Conservation (phyloP, 2,329 filamentous ascomycete species). For the Trichoderma pleuroti region DNA sequence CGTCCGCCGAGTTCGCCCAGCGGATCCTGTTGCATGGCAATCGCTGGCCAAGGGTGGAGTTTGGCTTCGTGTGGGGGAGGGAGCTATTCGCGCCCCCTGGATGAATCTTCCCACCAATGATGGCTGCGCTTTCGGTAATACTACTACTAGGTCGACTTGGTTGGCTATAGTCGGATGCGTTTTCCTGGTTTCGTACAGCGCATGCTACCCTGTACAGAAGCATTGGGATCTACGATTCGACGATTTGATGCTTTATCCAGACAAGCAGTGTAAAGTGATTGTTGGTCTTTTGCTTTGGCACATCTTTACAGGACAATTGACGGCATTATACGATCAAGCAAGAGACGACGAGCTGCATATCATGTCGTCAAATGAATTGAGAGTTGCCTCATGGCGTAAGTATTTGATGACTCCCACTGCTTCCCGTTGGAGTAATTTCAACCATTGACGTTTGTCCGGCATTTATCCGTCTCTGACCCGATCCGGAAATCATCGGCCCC, state of each 20-base stretch:
- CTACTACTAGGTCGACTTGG: background rate
- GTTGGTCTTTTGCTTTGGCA: background rate
- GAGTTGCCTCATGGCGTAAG: background rate
- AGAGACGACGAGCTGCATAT: background rate
- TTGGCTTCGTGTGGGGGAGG: background rate
- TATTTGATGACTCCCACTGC: background rate
- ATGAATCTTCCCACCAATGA: constrained; percentile 15
- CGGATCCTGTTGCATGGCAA: background rate
- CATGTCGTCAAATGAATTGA: background rate
- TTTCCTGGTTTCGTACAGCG: background rate
- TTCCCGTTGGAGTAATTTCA: constrained; percentile 1
- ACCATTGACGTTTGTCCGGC: background rate
- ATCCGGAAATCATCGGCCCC: background rate
- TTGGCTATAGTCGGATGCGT: background rate
- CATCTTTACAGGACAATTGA: background rate
- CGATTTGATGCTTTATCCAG: background rate
- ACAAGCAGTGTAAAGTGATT: background rate
- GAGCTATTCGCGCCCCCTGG: background rate
- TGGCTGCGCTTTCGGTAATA: background rate
- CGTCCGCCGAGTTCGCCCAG: constrained; percentile 7
- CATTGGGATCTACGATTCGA: background rate
- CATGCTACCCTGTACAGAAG: background rate
- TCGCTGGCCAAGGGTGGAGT: background rate
- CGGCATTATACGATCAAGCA: rapidly evolving
- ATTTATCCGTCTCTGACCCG: background rate